Base-by-base conservation (phyloP, 2,329 filamentous ascomycete species). In the Pseudohalonectria lignicola region DNA sequence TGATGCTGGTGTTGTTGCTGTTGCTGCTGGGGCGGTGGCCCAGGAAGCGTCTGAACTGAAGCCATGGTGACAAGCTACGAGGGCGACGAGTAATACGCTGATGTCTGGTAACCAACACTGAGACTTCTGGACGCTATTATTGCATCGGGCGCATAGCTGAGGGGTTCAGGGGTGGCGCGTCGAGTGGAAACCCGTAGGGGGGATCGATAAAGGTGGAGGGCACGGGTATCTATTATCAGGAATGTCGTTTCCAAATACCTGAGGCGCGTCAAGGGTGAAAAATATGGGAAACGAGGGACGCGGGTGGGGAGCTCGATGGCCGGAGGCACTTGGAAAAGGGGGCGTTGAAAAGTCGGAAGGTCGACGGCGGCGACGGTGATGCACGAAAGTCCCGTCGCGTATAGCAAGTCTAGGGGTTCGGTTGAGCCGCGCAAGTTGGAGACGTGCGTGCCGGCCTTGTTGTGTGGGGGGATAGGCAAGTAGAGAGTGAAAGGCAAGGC, bases 31-130 rank as follows among this genome's bases (percentile, higher is more conserved):
- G 21, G 72, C 59, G 81, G 76, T 60, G 82, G 74, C 51, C 75
- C 74, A 46, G 80, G 76, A 47, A 78, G 71, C 52, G 76, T 64
- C 64, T 92, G 85, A 53, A 87, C 78, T 45, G 84, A 88, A 59
- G 86, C 80, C 86, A 93, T 93, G 53, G 43, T 71, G 61, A 55
- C 50, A 50, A 49, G n/a, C n/a, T n/a, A n/a, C n/a, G n/a, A n/a
- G n/a, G n/a, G n/a, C n/a, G n/a, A n/a, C n/a, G n/a, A n/a, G n/a
- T 46, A 41, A 44, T 45, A 43, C 16, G 18, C 15, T 16, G 15
- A n/a, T 37, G 28, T 16, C 16, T 26, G 31, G 23, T 10, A 31
- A 12, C 35, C 35, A 31, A 16, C 23, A 13, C 18, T 28, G 31
- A 37, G 32, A 37, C 38, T 21, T 29, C 31, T 28, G 31, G 17